Conservation (phyloP, 2,329 filamentous ascomycete species). For the Bipolaris bicolor region DNA sequence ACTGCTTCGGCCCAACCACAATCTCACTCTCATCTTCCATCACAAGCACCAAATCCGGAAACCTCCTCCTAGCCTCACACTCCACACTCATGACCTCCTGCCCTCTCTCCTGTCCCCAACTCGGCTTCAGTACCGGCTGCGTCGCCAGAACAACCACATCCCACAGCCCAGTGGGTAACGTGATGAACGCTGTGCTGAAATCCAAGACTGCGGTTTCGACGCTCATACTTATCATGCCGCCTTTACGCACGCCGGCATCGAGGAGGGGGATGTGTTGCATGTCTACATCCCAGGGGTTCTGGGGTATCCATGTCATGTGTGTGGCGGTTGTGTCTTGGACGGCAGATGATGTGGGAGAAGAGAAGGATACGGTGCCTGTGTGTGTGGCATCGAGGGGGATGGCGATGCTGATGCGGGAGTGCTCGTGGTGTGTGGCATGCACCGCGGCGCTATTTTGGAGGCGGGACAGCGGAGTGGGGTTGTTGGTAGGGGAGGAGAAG, state of each 20-base stretch:
- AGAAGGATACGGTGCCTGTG: conserved; percentile 7
- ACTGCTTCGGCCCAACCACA: conserved; percentile 24
- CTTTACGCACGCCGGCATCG: conserved; percentile 24
- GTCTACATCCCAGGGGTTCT: neutral
- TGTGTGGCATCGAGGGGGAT: conserved; percentile 6
- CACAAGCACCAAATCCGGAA: conserved; percentile 28
- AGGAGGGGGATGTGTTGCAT: conserved; percentile 12
- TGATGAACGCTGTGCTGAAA: conserved; percentile 22
- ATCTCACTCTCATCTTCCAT: conserved; percentile 16
- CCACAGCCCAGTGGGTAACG: conserved; percentile 21
- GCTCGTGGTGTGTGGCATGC: neutral
- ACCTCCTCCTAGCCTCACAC: conserved; percentile 13
- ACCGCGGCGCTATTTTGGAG: neutral
- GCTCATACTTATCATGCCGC: conserved; percentile 21
- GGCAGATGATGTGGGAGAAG: neutral
- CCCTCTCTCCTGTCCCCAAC: too few species aligned
- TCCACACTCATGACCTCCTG: conserved; percentile 16
- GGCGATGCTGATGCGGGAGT: conserved; percentile 5
- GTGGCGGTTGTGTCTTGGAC: neutral
- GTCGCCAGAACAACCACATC: conserved; percentile 25
- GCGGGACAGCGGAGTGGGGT: conserved; percentile 3
- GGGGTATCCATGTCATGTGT: conserved; percentile 2
- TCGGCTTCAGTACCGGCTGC: neutral
- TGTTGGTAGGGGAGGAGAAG: neutral
- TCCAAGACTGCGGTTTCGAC: conserved; percentile 13